Percentiles rank a stretch among this genome's conserved stretches.
Conservation (phyloP, 257 asterid species). For the Anisodus tanguticus region DNA sequence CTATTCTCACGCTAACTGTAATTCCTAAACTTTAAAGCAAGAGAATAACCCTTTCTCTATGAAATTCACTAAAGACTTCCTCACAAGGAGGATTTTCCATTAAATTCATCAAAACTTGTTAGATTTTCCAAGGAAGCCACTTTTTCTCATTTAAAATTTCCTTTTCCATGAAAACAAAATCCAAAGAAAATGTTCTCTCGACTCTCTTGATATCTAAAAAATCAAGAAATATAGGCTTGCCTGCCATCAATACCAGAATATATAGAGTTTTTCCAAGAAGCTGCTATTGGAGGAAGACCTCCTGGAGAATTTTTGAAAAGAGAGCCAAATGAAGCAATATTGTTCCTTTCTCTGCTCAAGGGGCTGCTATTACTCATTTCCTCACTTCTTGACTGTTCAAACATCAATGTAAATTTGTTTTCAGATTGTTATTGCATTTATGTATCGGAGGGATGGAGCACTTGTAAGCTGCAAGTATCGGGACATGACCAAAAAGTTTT, state of each 20-base stretch:
- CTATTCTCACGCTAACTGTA: background rate
- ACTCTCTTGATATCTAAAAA: constrained; percentile 9
- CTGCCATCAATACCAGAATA: constrained; percentile 12
- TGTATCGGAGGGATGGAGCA: constrained; percentile 69
- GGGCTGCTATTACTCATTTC: background rate
- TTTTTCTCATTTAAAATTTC: constrained; percentile 11
- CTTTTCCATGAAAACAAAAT: background rate
- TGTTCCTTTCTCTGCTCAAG: constrained; percentile 21
- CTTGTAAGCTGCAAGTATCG: constrained; percentile 95
- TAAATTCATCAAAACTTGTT: background rate
- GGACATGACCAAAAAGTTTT: constrained; percentile 63
- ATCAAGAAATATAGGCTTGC: constrained; percentile 12
- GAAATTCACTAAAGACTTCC: constrained; percentile 10
- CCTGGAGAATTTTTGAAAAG: background rate
- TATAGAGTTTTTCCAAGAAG: constrained; percentile 2
- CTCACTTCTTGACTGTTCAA: background rate
- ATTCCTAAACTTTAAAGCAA: background rate
- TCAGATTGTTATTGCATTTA: constrained; percentile 83
- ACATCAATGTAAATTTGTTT: constrained; percentile 20
- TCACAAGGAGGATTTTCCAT: constrained; percentile 12
- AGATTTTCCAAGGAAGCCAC: constrained; percentile 12
- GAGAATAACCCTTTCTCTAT: background rate
- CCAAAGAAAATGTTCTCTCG: background rate
- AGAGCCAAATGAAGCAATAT: constrained; percentile 14
- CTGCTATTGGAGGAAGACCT: constrained; percentile 28